Evolutionary conservation across 768 basidiomycete genomes (phyloP).

Genomic region (Suillus clintonianus): DNA sequence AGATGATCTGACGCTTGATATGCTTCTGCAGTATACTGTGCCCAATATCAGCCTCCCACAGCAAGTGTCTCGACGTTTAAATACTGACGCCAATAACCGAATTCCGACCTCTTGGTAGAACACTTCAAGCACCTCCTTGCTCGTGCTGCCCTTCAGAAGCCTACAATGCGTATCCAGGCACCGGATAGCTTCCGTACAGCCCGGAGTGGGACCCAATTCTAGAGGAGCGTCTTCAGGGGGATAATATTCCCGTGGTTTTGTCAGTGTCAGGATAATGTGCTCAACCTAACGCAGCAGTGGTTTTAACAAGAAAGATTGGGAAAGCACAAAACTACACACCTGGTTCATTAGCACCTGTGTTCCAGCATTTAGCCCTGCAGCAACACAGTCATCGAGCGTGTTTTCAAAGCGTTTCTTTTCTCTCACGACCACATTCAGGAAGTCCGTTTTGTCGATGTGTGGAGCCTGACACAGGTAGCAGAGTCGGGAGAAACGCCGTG

Average conservation of each 20-base stretch:
- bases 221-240: slow-evolving; percentile 78
- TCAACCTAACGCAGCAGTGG: slow-evolving; percentile 65
- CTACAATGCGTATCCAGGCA: slow-evolving; percentile 92
- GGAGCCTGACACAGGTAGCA: slow-evolving; percentile 50
- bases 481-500: neutral
- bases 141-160: slow-evolving; percentile 89
- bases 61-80: slow-evolving; percentile 26
- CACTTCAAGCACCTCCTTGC: slow-evolving; percentile 94
- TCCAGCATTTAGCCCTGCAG: slow-evolving; percentile 90
- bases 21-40: slow-evolving; percentile 91
- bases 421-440: slow-evolving; percentile 87
- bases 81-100: slow-evolving; percentile 74
- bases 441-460: slow-evolving; percentile 92
- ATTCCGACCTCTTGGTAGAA: slow-evolving; percentile 98
- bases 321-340: slow-evolving; percentile 40
- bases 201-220: slow-evolving; percentile 83
- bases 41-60: neutral
- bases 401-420: slow-evolving; percentile 98
- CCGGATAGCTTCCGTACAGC: slow-evolving; percentile 86
- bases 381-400: slow-evolving; percentile 89
- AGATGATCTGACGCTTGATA: slow-evolving; percentile 96
- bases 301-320: neutral
- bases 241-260: slow-evolving; percentile 86
- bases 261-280: slow-evolving; percentile 83
- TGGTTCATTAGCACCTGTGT: slow-evolving; percentile 96